Evolutionary conservation across 2,329 filamentous ascomycete species (phyloP).

Genomic region (Sarocladium oryzae): DNA sequence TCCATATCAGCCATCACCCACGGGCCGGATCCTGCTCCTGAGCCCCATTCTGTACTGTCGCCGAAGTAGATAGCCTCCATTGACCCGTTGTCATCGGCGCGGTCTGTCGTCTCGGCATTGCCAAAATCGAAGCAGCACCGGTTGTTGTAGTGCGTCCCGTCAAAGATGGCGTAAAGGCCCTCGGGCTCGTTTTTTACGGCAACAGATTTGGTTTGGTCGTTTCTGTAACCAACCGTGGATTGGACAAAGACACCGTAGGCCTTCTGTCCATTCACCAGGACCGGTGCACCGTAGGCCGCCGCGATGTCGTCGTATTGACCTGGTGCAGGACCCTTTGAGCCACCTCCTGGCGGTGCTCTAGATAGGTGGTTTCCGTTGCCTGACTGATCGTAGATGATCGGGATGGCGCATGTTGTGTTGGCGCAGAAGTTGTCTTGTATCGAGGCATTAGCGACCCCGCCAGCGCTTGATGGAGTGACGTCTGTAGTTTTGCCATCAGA

Average conservation of each 20-base stretch:
- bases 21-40: conserved; percentile 51
- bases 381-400: conserved; percentile 61
- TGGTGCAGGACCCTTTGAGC: conserved; percentile 46
- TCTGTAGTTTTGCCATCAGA: conserved; percentile 30
- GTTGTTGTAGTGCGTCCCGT: conserved; percentile 53
- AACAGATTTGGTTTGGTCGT: conserved; percentile 43
- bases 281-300: conserved; percentile 52
- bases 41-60: conserved; percentile 45
- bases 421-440: conserved; percentile 56
- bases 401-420: conserved; percentile 55
- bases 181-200: conserved; percentile 49
- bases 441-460: conserved; percentile 55
- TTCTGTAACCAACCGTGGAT: conserved; percentile 57
- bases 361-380: conserved; percentile 55
- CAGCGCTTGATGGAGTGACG: conserved; percentile 46
- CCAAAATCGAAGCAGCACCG: conserved; percentile 53
- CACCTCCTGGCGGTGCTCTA: conserved; percentile 50
- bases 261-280: conserved; percentile 53
- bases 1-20: conserved; percentile 67
- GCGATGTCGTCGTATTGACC: conserved; percentile 55
- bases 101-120: conserved; percentile 46
- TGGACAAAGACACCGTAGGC: conserved; percentile 58
- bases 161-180: conserved; percentile 55
- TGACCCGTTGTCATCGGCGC: conserved; percentile 53
- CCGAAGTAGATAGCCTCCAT: conserved; percentile 67